Evolutionary conservation across 352 stramenopile genomes (phyloP).

Genomic region (Nothophytophthora sp.): DNA sequence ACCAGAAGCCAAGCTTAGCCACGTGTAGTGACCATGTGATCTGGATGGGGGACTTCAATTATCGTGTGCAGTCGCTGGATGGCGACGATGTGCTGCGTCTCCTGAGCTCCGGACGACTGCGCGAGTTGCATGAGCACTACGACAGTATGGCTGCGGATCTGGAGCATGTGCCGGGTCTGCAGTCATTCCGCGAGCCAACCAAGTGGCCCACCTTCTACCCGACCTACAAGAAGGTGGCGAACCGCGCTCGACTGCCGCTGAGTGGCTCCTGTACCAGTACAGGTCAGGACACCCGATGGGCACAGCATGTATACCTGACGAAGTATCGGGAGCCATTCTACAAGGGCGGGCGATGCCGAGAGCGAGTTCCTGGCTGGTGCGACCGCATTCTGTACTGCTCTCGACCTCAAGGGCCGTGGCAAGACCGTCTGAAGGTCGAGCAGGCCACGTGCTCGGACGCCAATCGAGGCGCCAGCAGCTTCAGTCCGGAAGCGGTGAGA

Average conservation of each 20-base stretch:
- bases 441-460: conserved; percentile 28
- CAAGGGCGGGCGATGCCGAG: conserved; percentile 64
- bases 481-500: conserved; percentile 10
- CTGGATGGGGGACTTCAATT: conserved; percentile 87
- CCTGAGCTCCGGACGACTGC: conserved; percentile 36
- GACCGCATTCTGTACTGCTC: conserved; percentile 72
- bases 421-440: conserved; percentile 33
- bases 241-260: conserved; percentile 25
- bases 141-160: conserved; percentile 74
- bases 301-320: conserved; percentile 50
- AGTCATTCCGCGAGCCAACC: conserved; percentile 46
- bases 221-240: conserved; percentile 76
- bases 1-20: conserved; percentile 33
- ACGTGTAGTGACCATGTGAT: conserved; percentile 73
- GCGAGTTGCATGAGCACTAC: conserved; percentile 68
- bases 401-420: conserved; percentile 5
- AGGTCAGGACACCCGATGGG: conserved; percentile 42
- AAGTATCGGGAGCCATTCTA: conserved; percentile 70
- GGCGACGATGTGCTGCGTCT: conserved; percentile 48
- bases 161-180: conserved; percentile 29
- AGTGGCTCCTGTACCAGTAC: conserved; percentile 26
- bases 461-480: conserved; percentile 15
- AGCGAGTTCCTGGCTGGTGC: conserved; percentile 67
- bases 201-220: conserved; percentile 78
- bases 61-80: conserved; percentile 56